Conservation (phyloP, 805 yeast genomes). For the Ogataea sp. region DNA sequence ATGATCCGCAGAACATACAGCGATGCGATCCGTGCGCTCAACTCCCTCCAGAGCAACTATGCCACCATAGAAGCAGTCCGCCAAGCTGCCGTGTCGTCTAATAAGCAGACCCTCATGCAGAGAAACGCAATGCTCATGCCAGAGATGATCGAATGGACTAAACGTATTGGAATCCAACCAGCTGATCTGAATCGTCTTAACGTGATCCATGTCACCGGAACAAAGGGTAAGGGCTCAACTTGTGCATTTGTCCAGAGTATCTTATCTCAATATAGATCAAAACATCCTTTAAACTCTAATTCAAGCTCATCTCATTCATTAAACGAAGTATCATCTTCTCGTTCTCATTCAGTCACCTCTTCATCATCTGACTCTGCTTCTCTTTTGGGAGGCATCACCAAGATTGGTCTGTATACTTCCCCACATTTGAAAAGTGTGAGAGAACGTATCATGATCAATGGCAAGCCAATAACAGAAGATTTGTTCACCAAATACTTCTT, state of each 20-base stretch:
- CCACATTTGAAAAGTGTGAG: conserved; percentile 93
- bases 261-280: conserved; percentile 47
- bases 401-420: conserved; percentile 89
- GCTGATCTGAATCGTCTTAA: conserved; percentile 67
- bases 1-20: conserved; percentile 25
- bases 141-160: conserved; percentile 79
- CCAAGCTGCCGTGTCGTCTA: conserved; percentile 44
- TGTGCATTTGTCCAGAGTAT: conserved; percentile 90
- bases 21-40: conserved; percentile 81
- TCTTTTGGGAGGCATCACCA: conserved; percentile 28
- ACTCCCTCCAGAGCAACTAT: conserved; percentile 84
- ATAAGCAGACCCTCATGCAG: conserved; percentile 11
- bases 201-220: conserved; percentile 89
- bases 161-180: conserved; percentile 60
- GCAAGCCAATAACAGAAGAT: conserved; percentile 73
- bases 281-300: too few species aligned
- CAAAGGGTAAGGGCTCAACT: conserved; percentile 97
- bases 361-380: conserved; percentile 1
- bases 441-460: conserved; percentile 84
- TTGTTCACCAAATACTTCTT: conserved; percentile 84
- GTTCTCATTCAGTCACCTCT: too few species aligned
- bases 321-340: too few species aligned
- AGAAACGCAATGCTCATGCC: conserved; percentile 65
- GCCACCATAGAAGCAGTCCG: conserved; percentile 81
- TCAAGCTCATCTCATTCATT: too few species aligned